These are phyloP conservation scores for Camelina neglecta DNA, from an alignment of 345 rosid genomes.

Conservation along the genomic window DNA sequence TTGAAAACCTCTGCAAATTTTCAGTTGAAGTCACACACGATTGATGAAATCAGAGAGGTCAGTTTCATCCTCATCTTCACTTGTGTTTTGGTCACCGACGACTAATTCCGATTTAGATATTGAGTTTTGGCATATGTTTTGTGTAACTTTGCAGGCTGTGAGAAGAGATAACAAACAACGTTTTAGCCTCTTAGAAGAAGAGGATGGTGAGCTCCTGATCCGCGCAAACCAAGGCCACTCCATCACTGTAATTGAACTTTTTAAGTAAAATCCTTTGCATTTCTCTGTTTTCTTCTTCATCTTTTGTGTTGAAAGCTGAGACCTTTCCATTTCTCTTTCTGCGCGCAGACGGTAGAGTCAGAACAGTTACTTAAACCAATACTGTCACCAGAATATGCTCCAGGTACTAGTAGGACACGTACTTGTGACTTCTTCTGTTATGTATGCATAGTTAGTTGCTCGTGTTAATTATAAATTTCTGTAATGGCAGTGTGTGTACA, in stretches of 20 bases:
- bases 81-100: background rate
- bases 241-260: conserved; percentile 52
- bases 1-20: conserved; percentile 72
- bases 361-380: conserved; percentile 79
- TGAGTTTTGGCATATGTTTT: background rate
- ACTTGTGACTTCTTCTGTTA: background rate
- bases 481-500: conserved; percentile 76
- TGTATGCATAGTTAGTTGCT: background rate
- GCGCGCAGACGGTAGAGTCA: conserved; percentile 68
- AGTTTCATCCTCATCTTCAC: background rate
- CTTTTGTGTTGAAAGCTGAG: too few relatives aligned
- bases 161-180: conserved; percentile 84
- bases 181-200: conserved; percentile 68
- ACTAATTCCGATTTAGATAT: background rate
- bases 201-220: conserved; percentile 72
- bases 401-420: conserved; percentile 45
- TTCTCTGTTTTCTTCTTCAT: background rate
- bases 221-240: conserved; percentile 99
- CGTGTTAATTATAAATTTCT: background rate
- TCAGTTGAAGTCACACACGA: conserved; percentile 67
- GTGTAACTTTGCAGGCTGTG: conserved; percentile 61
- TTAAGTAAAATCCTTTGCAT: background rate
- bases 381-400: conserved; percentile 72
- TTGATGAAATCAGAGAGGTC: conserved; percentile 86
- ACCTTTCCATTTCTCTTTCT: conserved; percentile 4